A percentile compares a stretch with the other conserved stretches of the same genome.
Conservation (phyloP, 2,329 filamentous ascomycete species). For the Orbilia brochopaga region DNA sequence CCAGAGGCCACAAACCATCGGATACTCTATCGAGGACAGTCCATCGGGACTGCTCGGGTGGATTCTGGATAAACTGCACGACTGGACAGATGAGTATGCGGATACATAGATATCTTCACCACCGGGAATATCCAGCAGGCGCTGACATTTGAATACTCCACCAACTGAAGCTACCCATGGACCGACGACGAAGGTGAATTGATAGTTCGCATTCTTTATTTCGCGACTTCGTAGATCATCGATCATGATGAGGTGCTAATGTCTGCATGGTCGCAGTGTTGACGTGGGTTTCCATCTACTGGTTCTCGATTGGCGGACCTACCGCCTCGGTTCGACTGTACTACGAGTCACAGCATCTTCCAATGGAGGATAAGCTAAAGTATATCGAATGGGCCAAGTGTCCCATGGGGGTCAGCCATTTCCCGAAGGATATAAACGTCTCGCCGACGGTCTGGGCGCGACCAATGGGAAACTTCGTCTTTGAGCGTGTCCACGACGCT, state of each 20-base stretch:
- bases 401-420: constrained; percentile 64
- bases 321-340: constrained; percentile 73
- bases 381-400: constrained; percentile 56
- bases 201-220: background rate
- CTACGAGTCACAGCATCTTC: constrained; percentile 65
- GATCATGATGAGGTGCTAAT: constrained; percentile 56
- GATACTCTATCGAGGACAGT: constrained; percentile 71
- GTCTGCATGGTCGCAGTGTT: constrained; percentile 76
- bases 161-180: constrained; percentile 30
- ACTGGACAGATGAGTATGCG: constrained; percentile 69
- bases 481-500: constrained; percentile 59
- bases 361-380: constrained; percentile 55
- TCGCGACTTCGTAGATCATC: background rate
- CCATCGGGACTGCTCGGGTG: constrained; percentile 75
- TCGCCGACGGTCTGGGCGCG: constrained; percentile 65
- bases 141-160: background rate
- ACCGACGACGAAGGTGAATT: constrained; percentile 34
- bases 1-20: constrained; percentile 75
- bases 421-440: constrained; percentile 66
- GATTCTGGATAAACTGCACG: constrained; percentile 80
- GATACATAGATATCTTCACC: constrained; percentile 58
- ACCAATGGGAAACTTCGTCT: constrained; percentile 68
- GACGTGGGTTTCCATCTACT: constrained; percentile 76
- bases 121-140: background rate
- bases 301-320: constrained; percentile 72